Conservation (phyloP, 306 rosid species). For the Echinosophora koreensis region DNA sequence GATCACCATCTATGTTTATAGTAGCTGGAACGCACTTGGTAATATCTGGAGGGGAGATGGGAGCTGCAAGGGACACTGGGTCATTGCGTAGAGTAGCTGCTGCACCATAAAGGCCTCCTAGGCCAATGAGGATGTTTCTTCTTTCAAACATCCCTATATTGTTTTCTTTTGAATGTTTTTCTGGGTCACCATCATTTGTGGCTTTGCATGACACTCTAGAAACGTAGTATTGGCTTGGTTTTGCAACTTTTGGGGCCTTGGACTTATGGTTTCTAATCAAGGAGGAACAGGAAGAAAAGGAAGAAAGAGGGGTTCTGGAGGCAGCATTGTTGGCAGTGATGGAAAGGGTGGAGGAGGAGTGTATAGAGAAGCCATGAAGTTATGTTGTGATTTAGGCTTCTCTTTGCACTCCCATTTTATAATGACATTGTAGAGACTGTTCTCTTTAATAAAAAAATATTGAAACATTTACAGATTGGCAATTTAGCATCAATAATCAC, state of each 20-base stretch:
- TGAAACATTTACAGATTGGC: background rate
- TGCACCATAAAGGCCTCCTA: slow-evolving; percentile 59
- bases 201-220: slow-evolving; percentile 53
- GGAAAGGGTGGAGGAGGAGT: slow-evolving; percentile 9
- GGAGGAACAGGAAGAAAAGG: slow-evolving; percentile 24
- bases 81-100: slow-evolving; percentile 38
- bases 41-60: slow-evolving; percentile 56
- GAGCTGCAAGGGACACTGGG: slow-evolving; percentile 57
- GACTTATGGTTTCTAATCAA: slow-evolving; percentile 26
- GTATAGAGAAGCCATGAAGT: slow-evolving; percentile 51
- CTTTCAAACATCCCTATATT: slow-evolving; percentile 42
- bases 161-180: background rate
- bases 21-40: slow-evolving; percentile 50
- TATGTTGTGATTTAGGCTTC: background rate
- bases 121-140: slow-evolving; percentile 64
- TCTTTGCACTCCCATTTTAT: slow-evolving; percentile 3
- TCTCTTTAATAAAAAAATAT: background rate
- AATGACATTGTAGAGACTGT: background rate
- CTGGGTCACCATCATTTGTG: slow-evolving; percentile 36
- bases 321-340: background rate
- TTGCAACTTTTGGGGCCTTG: slow-evolving; percentile 34
- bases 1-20: no score
- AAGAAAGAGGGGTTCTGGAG: background rate
- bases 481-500: background rate
- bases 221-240: slow-evolving; percentile 33